Conservation (phyloP, 345 rosid species). For the Sonneratia alba region DNA sequence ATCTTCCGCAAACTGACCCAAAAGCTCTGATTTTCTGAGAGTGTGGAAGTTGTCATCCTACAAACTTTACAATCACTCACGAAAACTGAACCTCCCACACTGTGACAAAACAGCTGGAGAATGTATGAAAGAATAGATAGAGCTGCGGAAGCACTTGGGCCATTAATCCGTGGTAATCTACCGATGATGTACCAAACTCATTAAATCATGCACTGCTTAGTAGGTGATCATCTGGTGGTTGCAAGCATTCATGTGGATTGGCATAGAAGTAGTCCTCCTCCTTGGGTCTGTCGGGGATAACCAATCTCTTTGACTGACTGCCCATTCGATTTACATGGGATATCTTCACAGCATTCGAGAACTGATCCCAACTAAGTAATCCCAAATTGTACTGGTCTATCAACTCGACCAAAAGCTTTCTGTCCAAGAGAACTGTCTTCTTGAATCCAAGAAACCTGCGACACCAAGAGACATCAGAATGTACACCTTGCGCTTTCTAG, state of each 20-base stretch:
- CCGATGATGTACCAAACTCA: constrained; percentile 6
- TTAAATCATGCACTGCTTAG: constrained; percentile 29
- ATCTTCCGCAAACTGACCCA: neutral
- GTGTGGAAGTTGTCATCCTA: constrained; percentile 4
- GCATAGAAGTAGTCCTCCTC: constrained; percentile 44
- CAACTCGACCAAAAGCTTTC: constrained; percentile 23
- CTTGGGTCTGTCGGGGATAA: constrained; percentile 30
- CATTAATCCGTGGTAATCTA: neutral
- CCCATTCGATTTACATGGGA: constrained; percentile 25
- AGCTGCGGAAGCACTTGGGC: constrained; percentile 6
- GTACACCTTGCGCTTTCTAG: neutral
- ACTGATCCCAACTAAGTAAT: constrained; percentile 22
- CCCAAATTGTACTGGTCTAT: constrained; percentile 21
- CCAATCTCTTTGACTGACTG: constrained; percentile 24
- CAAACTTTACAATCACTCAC: constrained; percentile 6
- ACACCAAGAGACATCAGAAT: neutral
- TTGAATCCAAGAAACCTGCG: constrained; percentile 27
- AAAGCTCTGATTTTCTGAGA: constrained; percentile 13
- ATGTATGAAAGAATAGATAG: constrained; percentile 21
- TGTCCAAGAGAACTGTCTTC: constrained; percentile 21
- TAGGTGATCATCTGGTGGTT: constrained; percentile 10
- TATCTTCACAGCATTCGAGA: constrained; percentile 20
- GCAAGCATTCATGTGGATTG: constrained; percentile 41
- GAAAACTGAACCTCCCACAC: neutral
- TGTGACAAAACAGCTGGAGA: constrained; percentile 8